phyloP scores from a whole-genome alignment of 2,329 filamentous ascomycete species.

The Talaromyces islandicus region DNA sequence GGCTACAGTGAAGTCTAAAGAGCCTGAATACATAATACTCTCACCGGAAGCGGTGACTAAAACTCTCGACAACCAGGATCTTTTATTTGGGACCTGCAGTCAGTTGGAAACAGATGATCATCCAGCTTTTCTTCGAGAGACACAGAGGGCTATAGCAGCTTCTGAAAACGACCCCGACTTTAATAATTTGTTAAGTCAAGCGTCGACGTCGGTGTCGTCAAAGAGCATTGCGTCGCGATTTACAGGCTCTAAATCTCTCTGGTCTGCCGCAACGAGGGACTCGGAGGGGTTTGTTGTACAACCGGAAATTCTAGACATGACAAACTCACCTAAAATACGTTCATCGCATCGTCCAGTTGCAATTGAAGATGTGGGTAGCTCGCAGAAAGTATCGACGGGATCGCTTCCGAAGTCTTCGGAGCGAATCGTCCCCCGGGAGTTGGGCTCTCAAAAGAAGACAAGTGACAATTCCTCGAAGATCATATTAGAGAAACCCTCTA shows the following conservation, averaged over 20 bases:
- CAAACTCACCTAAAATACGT: slow-evolving; percentile 32
- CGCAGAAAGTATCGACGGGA: background rate
- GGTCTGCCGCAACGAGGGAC: slow-evolving; percentile 66
- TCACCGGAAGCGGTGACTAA: slow-evolving; percentile 64
- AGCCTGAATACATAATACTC: slow-evolving; percentile 53
- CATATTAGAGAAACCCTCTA: background rate
- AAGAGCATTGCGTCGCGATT: slow-evolving; percentile 19
- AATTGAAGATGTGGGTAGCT: background rate
- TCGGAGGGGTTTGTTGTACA: slow-evolving; percentile 59
- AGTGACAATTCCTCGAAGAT: background rate
- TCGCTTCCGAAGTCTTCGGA: background rate
- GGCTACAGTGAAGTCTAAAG: slow-evolving; percentile 15
- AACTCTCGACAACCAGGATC: slow-evolving; percentile 63
- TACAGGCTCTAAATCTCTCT: slow-evolving; percentile 47
- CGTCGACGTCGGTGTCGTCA: background rate
- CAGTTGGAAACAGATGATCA: slow-evolving; percentile 71
- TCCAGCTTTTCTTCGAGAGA: slow-evolving; percentile 46
- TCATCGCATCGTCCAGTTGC: background rate
- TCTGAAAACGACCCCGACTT: slow-evolving; percentile 19
- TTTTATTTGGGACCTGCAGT: slow-evolving; percentile 81
- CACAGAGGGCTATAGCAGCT: slow-evolving; percentile 24
- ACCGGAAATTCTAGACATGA: slow-evolving; percentile 56
- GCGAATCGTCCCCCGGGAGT: background rate
- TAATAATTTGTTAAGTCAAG: background rate
- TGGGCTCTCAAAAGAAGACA: background rate